These are phyloP conservation scores for Fomes fomentarius DNA, from an alignment of 1,284 basidiomycete genomes.

Conservation along the genomic window DNA sequence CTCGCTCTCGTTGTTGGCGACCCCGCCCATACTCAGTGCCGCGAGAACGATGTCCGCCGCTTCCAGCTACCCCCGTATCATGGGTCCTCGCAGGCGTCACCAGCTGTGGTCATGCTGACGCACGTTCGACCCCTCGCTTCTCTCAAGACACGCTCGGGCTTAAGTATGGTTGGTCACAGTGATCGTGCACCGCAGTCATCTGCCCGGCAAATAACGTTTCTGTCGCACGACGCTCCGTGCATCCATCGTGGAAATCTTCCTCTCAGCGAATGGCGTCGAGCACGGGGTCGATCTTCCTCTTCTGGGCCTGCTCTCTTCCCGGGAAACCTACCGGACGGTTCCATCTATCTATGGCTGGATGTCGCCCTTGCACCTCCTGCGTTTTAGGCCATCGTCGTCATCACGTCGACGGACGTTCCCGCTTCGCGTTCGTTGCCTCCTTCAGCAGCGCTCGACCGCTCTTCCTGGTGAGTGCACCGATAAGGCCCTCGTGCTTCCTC, in stretches of 20 bases:
- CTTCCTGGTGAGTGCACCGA: slow-evolving; percentile 7
- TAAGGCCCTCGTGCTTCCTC: slow-evolving; percentile 6
- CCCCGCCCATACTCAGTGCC: background rate
- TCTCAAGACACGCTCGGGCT: slow-evolving; percentile 18
- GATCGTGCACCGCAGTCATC: slow-evolving; percentile 15
- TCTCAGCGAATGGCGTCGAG: slow-evolving; percentile 24
- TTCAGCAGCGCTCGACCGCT: background rate
- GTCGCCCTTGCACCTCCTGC: background rate
- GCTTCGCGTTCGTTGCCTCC: slow-evolving; percentile 3
- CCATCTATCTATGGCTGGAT: background rate
- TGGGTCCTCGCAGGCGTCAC: slow-evolving; percentile 5
- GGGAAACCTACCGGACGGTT: background rate
- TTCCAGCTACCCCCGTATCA: slow-evolving; percentile 2
- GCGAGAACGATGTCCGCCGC: background rate
- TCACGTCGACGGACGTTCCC: background rate
- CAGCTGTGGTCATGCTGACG: slow-evolving; percentile 10
- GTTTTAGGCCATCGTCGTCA: background rate
- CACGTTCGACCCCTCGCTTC: slow-evolving; percentile 26
- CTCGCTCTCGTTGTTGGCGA: background rate
- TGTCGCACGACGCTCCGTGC: slow-evolving; percentile 17
- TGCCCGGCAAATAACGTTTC: slow-evolving; percentile 18
- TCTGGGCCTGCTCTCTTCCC: background rate
- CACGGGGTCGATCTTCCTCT: slow-evolving; percentile 21
- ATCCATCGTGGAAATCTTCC: slow-evolving; percentile 15
- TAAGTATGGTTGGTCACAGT: slow-evolving; percentile 5